These are phyloP conservation scores for Leccinum disarticulatum DNA, from an alignment of 768 basidiomycete genomes.

Conservation along the genomic window DNA sequence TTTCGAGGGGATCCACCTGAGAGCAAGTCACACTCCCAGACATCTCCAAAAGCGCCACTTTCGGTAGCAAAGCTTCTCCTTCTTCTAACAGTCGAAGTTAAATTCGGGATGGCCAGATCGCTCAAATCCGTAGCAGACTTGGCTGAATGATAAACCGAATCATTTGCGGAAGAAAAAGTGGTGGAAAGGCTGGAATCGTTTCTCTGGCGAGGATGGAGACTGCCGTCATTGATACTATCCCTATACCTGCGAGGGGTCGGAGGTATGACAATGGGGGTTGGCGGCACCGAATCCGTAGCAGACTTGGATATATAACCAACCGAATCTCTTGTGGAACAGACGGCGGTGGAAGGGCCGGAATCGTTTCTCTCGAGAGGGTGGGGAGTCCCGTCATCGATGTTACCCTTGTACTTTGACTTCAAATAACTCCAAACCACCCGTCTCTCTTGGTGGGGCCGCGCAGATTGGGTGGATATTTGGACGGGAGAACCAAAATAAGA, in stretches of 20 bases:
- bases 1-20: neutral
- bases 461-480: neutral
- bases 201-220: neutral
- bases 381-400: neutral
- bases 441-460: neutral
- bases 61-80: slow-evolving; percentile 3
- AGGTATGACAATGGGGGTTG: slow-evolving; percentile 11
- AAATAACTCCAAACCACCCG: neutral
- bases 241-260: slow-evolving; percentile 7
- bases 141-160: slow-evolving; percentile 7
- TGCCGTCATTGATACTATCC: neutral
- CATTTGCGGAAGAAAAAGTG: neutral
- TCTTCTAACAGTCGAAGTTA: slow-evolving; percentile 7
- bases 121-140: slow-evolving; percentile 10
- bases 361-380: neutral
- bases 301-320: slow-evolving; percentile 11
- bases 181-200: neutral
- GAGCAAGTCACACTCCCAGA: slow-evolving; percentile 26
- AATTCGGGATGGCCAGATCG: slow-evolving; percentile 7
- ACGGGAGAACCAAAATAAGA: slow-evolving; percentile 14
- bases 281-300: slow-evolving; percentile 3
- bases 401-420: neutral
- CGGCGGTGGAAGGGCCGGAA: neutral
- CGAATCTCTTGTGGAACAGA: neutral
- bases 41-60: slow-evolving; percentile 20